Base-by-base conservation (phyloP, 768 basidiomycete genomes). In the Boletus reticuloceps region DNA sequence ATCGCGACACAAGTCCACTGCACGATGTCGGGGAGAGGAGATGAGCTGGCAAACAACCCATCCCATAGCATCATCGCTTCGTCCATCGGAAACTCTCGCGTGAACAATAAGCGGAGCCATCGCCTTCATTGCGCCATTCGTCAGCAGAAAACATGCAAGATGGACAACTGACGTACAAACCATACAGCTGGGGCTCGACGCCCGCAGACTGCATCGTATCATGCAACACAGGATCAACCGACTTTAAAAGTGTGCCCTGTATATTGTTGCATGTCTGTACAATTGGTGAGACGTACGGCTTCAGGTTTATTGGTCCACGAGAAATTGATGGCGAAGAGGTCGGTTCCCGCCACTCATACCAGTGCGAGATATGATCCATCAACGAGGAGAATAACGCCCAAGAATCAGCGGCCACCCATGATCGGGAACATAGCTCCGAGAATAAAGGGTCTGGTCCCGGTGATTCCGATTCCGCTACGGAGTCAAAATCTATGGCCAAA, bases 151-250 rank as follows among this genome's bases (percentile, higher is more conserved):
- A 44, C 47, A 59, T 53, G 38, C 14, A 40, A 44, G 44, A 53
- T 12, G 40, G 53, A 57, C 53, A 22, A 55, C 32, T 12, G 50
- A 74, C 91, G 70, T 72, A 94, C 89, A 98, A 94, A 53, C 92
- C 94, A 74, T 94, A 99, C 19, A 98, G 89, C 68, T 98, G 97
- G 6, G 95, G 94, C 70, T 99, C 97, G 40, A 98, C 86, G 7
- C 90, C 90, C 38, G 85, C 81, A 36, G 79, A 80, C 60, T 91
- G 86, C 75, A 99, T 76, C 49, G 81, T 78, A 55, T 82, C 80
- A 78, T 85, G 88, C 20, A 98, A 74, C 41, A 82, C 69, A 17
- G 92, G 92, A 70, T 99, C 97, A 27, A 90, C 83, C 22, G 78
- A 78, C 67, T 84, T 84, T 19, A 98, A 77, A 14, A 90, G 73